These are phyloP conservation scores for Lophiotrema nucula DNA, from an alignment of 495 filamentous ascomycete species.

Conservation along the genomic window DNA sequence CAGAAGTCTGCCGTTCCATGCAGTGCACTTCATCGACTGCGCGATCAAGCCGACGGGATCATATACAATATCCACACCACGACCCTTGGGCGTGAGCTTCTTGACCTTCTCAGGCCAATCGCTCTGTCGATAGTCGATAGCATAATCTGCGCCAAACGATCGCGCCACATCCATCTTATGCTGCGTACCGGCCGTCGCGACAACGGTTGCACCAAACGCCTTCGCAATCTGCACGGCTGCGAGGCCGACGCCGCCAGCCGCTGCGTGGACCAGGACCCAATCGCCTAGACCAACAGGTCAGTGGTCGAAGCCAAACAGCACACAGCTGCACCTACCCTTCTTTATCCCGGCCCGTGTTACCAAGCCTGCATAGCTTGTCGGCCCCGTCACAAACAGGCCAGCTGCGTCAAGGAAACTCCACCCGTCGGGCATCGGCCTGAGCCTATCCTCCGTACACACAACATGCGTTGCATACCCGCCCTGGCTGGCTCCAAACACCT, in stretches of 20 bases:
- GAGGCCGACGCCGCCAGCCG: slow-evolving; percentile 86
- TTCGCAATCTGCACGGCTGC: slow-evolving; percentile 94
- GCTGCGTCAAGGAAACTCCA: slow-evolving; percentile 85
- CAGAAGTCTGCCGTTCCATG: slow-evolving; percentile 85
- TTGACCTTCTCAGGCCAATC: slow-evolving; percentile 77
- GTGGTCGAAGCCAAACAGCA: not conserved
- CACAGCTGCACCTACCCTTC: slow-evolving; percentile 41
- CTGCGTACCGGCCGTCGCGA: slow-evolving; percentile 78
- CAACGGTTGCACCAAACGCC: slow-evolving; percentile 81
- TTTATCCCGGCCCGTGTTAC: slow-evolving; percentile 74
- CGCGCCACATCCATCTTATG: slow-evolving; percentile 77
- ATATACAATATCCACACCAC: slow-evolving; percentile 85
- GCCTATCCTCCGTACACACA: slow-evolving; percentile 60
- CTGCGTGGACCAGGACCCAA: slow-evolving; percentile 87
- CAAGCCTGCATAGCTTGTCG: slow-evolving; percentile 84
- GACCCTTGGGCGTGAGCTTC: slow-evolving; percentile 65
- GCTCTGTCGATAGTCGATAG: slow-evolving; percentile 68
- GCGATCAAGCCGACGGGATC: slow-evolving; percentile 89
- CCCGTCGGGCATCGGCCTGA: slow-evolving; percentile 71
- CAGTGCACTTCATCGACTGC: slow-evolving; percentile 76
- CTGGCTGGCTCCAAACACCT: slow-evolving; percentile 83
- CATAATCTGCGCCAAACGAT: slow-evolving; percentile 80
- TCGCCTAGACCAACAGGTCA: slow-evolving; percentile 50
- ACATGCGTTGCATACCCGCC: slow-evolving; percentile 82
- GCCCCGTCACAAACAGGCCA: slow-evolving; percentile 85